Evolutionary conservation across 2,329 filamentous ascomycete species (phyloP).

Genomic region (Paecilomyces variotii): DNA sequence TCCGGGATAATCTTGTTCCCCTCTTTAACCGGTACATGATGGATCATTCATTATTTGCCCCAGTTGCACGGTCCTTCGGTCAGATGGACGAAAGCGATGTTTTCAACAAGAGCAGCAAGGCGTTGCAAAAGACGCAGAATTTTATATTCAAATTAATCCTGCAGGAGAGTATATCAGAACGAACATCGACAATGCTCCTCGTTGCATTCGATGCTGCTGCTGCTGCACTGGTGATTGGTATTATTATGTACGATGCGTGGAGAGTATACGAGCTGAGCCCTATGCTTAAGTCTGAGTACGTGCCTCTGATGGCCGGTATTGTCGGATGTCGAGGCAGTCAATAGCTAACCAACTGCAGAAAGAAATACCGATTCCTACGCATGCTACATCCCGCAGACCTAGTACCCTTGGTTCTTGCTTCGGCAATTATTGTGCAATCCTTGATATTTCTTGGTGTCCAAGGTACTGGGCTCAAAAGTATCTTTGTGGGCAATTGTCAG

Average conservation of each 20-base stretch:
- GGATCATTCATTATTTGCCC: not conserved
- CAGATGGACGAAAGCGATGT: not conserved
- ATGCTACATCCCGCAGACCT: slow-evolving; percentile 11
- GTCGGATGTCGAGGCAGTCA: not conserved
- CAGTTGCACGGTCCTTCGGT: not conserved
- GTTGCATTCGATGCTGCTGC: slow-evolving; percentile 9
- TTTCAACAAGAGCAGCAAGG: not conserved
- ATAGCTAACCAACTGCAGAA: slow-evolving; percentile 2
- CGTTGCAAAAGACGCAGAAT: not conserved
- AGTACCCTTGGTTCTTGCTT: slow-evolving; percentile 8
- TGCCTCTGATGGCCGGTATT: not conserved
- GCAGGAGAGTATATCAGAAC: slow-evolving; percentile 2
- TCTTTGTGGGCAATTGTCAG: slow-evolving; percentile 3
- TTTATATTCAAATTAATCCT: not conserved
- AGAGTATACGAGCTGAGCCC: slow-evolving; percentile 2
- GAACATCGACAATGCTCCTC: slow-evolving; percentile 6
- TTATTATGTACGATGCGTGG: slow-evolving; percentile 6
- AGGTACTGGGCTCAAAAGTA: slow-evolving; percentile 4
- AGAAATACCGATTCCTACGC: slow-evolving; percentile 2
- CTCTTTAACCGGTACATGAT: not conserved
- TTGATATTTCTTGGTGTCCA: slow-evolving; percentile 9
- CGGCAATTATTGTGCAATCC: slow-evolving; percentile 10
- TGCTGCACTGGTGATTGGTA: slow-evolving; percentile 5
- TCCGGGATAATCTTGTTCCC: not conserved
- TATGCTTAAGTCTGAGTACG: slow-evolving; percentile 3